These are phyloP conservation scores for Gossypium bickii DNA, from an alignment of 345 rosid species.

Conservation along the genomic window DNA sequence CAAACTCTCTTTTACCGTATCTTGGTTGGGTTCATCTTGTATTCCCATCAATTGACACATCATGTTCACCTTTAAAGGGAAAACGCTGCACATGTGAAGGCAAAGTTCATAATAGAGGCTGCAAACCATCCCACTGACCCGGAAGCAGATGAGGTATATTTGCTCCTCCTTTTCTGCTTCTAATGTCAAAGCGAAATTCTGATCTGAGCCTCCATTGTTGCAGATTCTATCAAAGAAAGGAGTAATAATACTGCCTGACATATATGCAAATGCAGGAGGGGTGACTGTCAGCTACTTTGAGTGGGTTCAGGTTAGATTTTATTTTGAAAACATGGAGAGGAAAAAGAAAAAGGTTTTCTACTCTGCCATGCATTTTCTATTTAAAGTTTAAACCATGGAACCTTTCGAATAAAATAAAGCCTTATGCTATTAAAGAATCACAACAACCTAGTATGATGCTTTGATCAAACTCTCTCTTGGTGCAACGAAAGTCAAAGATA, in stretches of 20 bases:
- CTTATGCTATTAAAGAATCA: background rate
- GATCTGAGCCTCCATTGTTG: slow-evolving; percentile 16
- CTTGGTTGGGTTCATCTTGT: background rate
- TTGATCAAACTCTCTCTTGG: background rate
- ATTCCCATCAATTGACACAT: background rate
- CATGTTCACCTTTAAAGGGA: slow-evolving; percentile 44
- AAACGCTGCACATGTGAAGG: slow-evolving; percentile 86
- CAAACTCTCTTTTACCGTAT: background rate
- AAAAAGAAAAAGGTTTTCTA: background rate
- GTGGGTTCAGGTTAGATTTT: slow-evolving; percentile 75
- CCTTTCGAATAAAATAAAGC: background rate
- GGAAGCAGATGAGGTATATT: slow-evolving; percentile 88
- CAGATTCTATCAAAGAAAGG: slow-evolving; percentile 95
- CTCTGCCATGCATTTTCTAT: background rate
- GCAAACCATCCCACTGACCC: slow-evolving; percentile 99
- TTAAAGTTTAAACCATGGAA: background rate
- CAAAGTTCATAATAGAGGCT: slow-evolving; percentile 92
- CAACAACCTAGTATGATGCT: background rate
- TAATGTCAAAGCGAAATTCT: background rate
- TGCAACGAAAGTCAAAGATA: slow-evolving; percentile 4
- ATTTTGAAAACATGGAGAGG: background rate
- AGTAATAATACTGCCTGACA: slow-evolving; percentile 88
- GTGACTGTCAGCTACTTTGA: slow-evolving; percentile 99
- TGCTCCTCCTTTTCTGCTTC: background rate
- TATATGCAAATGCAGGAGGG: slow-evolving; percentile 96